These are phyloP conservation scores for Coelastrella sp. DNA, from an alignment of 139 green algal genomes.

Conservation along the genomic window DNA sequence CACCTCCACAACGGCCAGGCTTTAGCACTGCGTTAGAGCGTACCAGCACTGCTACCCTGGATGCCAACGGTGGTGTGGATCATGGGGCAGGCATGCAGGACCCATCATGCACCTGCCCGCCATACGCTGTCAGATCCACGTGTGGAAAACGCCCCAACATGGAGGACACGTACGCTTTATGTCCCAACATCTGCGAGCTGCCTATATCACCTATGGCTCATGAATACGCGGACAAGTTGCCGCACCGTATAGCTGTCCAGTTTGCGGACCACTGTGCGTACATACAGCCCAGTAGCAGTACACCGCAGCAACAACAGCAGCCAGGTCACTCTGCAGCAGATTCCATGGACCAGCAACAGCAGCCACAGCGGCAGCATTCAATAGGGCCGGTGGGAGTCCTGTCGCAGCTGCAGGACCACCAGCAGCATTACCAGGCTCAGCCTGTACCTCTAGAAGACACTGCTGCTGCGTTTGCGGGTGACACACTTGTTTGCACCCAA, in stretches of 20 bases:
- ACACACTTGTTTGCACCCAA: background rate
- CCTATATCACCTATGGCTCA: constrained; percentile 48
- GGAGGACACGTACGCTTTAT: constrained; percentile 76
- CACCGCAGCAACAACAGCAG: constrained; percentile 31
- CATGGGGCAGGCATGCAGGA: constrained; percentile 37
- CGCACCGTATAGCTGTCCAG: constrained; percentile 63
- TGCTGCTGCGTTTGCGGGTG: constrained; percentile 22
- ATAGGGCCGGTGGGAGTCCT: background rate
- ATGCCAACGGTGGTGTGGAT: constrained; percentile 28
- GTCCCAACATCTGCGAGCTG: constrained; percentile 66
- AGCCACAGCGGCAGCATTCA: background rate
- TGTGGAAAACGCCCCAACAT: constrained; percentile 79
- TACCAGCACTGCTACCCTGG: constrained; percentile 23
- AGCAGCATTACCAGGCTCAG: background rate
- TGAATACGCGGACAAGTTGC: constrained; percentile 60
- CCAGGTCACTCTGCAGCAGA: background rate
- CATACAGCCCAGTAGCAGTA: background rate
- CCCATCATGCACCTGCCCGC: constrained; percentile 52
- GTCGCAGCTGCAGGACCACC: background rate
- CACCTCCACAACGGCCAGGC: background rate
- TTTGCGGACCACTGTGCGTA: constrained; percentile 14
- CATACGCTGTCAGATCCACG: constrained; percentile 75
- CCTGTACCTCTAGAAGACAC: background rate
- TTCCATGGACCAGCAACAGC: background rate
- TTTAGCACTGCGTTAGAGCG: constrained; percentile 19